phyloP scores from a whole-genome alignment of 768 basidiomycete species.

The Krasilnikovozyma curviuscula region DNA sequence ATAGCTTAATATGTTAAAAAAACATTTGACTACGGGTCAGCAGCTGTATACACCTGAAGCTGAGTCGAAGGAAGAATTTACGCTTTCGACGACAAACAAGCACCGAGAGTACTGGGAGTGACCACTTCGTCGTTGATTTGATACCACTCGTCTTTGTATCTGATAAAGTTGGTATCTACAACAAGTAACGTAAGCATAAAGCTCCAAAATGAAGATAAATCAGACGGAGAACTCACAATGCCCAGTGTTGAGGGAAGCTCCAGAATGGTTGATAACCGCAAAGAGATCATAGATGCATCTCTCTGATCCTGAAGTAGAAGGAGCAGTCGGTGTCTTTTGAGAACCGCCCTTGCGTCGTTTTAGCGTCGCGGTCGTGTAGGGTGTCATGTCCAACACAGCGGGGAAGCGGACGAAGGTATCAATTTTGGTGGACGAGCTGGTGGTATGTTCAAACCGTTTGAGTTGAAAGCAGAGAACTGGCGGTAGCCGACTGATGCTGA shows the following conservation, averaged over 20 bases:
- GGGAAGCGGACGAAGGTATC: slow-evolving; percentile 68
- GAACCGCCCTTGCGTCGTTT: not conserved
- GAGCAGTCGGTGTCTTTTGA: not conserved
- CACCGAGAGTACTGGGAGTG: slow-evolving; percentile 19
- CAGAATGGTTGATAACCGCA: slow-evolving; percentile 82
- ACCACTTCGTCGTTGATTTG: slow-evolving; percentile 87
- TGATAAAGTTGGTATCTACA: slow-evolving; percentile 53
- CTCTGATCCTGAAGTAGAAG: not conserved
- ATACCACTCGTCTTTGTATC: slow-evolving; percentile 85
- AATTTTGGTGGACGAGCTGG: slow-evolving; percentile 50
- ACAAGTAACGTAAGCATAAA: not conserved
- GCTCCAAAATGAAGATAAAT: not conserved
- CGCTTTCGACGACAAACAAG: slow-evolving; percentile 5
- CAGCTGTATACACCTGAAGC: slow-evolving; percentile 36
- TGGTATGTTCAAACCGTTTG: slow-evolving; percentile 86
- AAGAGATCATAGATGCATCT: slow-evolving; percentile 73
- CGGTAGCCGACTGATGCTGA: slow-evolving; percentile 68
- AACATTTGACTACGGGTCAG: slow-evolving; percentile 44
- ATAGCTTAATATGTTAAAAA: slow-evolving; percentile 62
- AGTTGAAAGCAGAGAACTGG: slow-evolving; percentile 85
- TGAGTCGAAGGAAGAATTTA: slow-evolving; percentile 2
- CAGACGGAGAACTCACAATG: slow-evolving; percentile 34
- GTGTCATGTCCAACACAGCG: slow-evolving; percentile 65
- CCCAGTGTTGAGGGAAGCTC: slow-evolving; percentile 82
- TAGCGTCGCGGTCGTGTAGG: slow-evolving; percentile 42